Conservation (phyloP, 164 flowering plant species). For the Echeveria elegans region DNA sequence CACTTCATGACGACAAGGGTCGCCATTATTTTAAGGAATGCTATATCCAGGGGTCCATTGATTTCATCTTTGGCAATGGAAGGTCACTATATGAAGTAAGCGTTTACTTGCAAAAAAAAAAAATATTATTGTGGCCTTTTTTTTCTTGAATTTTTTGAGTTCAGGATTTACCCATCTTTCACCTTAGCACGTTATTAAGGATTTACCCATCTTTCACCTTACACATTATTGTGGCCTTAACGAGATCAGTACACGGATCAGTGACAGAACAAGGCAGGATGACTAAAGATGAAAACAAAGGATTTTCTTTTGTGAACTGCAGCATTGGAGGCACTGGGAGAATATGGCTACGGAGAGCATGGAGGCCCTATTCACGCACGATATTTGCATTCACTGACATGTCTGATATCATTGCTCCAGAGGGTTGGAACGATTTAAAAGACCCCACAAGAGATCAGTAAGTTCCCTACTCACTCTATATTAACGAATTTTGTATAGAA, state of each 20-base stretch:
- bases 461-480: background rate
- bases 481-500: too few relatives aligned
- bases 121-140: too few relatives aligned
- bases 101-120: too few relatives aligned
- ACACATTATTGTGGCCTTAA: constrained; percentile 22
- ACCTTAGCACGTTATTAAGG: too few relatives aligned
- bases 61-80: constrained; percentile 83
- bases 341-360: constrained; percentile 88
- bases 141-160: background rate
- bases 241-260: constrained; percentile 51
- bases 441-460: constrained; percentile 80
- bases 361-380: constrained; percentile 84
- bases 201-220: too few relatives aligned
- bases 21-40: constrained; percentile 91
- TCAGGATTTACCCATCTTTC: too few relatives aligned
- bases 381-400: constrained; percentile 53
- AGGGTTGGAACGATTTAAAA: constrained; percentile 93
- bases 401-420: constrained; percentile 80
- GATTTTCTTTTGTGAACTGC: constrained; percentile 68
- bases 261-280: constrained; percentile 74
- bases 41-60: constrained; percentile 87
- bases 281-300: constrained; percentile 66
- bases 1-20: constrained; percentile 89
- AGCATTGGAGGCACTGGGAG: constrained; percentile 77
- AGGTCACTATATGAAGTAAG: constrained; percentile 76